Base-by-base conservation (phyloP, 2,329 filamentous ascomycete species). In the Dothiorella sarmentorum region DNA sequence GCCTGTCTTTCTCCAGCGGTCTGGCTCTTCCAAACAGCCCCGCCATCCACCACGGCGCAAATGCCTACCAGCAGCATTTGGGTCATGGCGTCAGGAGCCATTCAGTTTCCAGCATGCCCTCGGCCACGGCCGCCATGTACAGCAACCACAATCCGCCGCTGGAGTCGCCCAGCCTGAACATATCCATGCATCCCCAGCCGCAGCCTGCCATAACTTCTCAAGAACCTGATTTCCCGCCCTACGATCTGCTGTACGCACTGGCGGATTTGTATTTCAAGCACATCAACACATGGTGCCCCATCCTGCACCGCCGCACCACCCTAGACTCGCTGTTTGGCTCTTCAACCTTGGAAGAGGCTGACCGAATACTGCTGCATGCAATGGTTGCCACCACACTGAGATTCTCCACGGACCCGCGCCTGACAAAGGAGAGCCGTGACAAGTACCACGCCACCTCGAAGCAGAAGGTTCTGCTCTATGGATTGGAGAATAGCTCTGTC, bases 321-420 rank as follows among this genome's bases (percentile, higher is more conserved):
- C 73, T 96, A 7, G 89, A 96, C 65, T 85, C 86, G 0, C 79
- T 96, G 0, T 96, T 96, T 65, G 90, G 90, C 0, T 69, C 87
- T 1, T 84, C 86, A 0, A 83, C 86, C 1, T 76, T 94, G 2
- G 88, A 92, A 35, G 90, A 95, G 72, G 86, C 88, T 1, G 91
- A 96, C 68, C 82, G 88, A 40, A 88, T 96, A 57, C 78, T 96
- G 13, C 78, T 96, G 5, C 90, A 96, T 71, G 88, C 92, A 4
- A 95, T 96, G 58, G 90, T 96, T 3, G 91, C 91, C 1, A 94
- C 91, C 0, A 92, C 91, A 0, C 77, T 97, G 63, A 85, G 90
- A 26, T 96, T 91, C 70, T 96, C 90, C 0, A 87, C 83, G 3
- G 91, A 96, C 69, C 73, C 80, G 20, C 82, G 90, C 43, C 78